Conservation (phyloP, 441 rosid genomes). For the Viola pubescens region DNA sequence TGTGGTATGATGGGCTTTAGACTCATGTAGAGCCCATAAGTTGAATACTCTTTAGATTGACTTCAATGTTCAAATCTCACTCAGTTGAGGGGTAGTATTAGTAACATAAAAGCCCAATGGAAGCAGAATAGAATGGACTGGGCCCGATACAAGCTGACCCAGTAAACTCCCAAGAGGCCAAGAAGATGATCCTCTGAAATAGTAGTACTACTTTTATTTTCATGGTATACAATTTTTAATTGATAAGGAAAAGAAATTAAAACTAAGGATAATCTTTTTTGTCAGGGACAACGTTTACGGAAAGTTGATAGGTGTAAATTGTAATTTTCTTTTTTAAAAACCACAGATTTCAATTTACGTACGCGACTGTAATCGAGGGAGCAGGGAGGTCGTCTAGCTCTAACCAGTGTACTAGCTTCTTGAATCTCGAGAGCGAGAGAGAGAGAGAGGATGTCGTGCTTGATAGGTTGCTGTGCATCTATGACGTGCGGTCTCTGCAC, state of each 20-base stretch:
- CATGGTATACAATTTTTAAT: too few species aligned
- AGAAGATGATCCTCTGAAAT: too few species aligned
- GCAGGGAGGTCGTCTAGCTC: not conserved
- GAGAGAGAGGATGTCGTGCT: constrained; percentile 42
- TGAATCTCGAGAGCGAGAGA: constrained; percentile 7
- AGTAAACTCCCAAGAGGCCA: not conserved
- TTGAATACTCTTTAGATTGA: too few species aligned
- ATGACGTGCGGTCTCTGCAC: constrained; percentile 85
- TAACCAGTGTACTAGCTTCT: not conserved
- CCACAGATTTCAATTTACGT: not conserved
- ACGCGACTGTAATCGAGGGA: not conserved
- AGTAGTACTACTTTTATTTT: too few species aligned
- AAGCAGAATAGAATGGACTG: too few species aligned
- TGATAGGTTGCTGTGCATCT: constrained; percentile 70
- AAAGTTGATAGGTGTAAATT: too few species aligned
- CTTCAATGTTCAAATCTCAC: too few species aligned
- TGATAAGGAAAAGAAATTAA: not conserved
- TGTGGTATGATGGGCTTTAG: not conserved
- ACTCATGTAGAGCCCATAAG: too few species aligned
- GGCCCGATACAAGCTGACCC: not conserved
- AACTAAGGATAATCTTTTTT: too few species aligned
- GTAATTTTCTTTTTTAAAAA: not conserved
- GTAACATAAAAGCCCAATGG: not conserved
- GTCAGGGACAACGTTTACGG: too few species aligned
- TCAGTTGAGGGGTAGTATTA: too few species aligned